Evolutionary conservation across 73 alveolate genomes (phyloP), one percentile per base, ranked within the genome.

Genomic region (Stentor roeselii): DNA sequence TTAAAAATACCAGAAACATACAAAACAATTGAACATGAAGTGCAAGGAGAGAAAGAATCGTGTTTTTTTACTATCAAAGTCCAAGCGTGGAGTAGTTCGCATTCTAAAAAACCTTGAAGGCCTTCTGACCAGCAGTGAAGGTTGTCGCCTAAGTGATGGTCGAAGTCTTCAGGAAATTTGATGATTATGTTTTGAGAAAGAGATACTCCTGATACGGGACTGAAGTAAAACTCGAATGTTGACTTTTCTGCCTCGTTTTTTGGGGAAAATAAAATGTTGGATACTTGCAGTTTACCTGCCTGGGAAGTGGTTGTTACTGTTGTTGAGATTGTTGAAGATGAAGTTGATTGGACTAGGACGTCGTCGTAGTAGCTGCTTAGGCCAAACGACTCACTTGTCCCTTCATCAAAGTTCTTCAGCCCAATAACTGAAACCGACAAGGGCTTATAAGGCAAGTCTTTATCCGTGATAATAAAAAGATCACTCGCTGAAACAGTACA

Each of bases 121-220:
- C 74, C 87, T 86, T 42, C 3, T 3, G 80, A 36, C 80, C 84
- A 15, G 86, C 92, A 74, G 41, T 88, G 34, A 14, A 88, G 58
- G 40, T 77, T 88, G 76, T 86, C 91, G 50, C 94, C 94, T 30
- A 88, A 60, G 37, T 80, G 60, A 40, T 82, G 60, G 58, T 88
- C 94, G 60, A 59, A 88, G 11, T 42, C 60, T 11, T 31, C 34
- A 59, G 94, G 94, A 35, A 88, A 88, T 60, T 78, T 78, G 1
- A 88, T 88, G 14, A 61, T 75, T 27, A 88, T 38, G 0, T 59
- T 39, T 32, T 86, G 60, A 60, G 59, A 67, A 11, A 42, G 59
- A 15, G 75, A 38, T 30, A 86, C 58, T 31, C 75, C 40, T 3
- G 86, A 31, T 59, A 75, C 42, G 14, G 89, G 59, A 1, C 85